Base-by-base conservation (phyloP, 192 early-diverging fungal species). In the Backusella morwellensis region DNA sequence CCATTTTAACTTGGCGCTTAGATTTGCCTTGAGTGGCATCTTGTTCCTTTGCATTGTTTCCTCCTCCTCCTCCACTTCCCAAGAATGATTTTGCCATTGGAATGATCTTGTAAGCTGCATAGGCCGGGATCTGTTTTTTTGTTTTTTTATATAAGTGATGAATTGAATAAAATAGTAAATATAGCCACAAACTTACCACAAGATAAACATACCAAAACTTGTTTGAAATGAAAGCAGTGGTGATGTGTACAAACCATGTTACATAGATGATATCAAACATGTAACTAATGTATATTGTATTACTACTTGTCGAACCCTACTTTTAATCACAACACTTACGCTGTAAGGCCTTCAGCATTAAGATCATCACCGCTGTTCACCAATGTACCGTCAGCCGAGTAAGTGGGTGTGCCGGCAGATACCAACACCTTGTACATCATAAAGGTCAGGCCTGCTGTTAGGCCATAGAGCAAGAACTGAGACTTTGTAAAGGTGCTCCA, bases 241-340 rank as follows among this genome's bases (percentile, higher is more conserved):
- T 82, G 41, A 91, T 77, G 79, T 93, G 92, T 40, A 92, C 91
- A 72, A 91, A 88, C 93, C 93, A 95, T 21, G 92, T 91, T 38
- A 96, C 85, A 68, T 96, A 96, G 68, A 96, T 92, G 66, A 94
- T 89, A 72, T 96, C 95, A 79, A 95, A 96, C 82, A 92, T 90
- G 73, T 95, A 95, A 38, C 92, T 92, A 86, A 70, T 76, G 47
- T 52, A 78, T 63, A 69, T 21, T 21, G 7, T 12, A n/a, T 15
- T 40, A 67, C 21, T 35, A 66, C 9, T 26, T 59, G n/a, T 0
- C 9, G 6, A 23, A 8, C 8, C 26, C 6, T 12, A 9, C 23
- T 52, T 41, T 15, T 6, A 56, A 50, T 74, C 36, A 6, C 7
- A 41, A 52, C 50, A 84, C 83, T 85, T 83, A 87, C 85, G 85